Base-by-base conservation (phyloP, 495 filamentous ascomycete genomes). In the Hyphodiscus hymeniophilus region DNA sequence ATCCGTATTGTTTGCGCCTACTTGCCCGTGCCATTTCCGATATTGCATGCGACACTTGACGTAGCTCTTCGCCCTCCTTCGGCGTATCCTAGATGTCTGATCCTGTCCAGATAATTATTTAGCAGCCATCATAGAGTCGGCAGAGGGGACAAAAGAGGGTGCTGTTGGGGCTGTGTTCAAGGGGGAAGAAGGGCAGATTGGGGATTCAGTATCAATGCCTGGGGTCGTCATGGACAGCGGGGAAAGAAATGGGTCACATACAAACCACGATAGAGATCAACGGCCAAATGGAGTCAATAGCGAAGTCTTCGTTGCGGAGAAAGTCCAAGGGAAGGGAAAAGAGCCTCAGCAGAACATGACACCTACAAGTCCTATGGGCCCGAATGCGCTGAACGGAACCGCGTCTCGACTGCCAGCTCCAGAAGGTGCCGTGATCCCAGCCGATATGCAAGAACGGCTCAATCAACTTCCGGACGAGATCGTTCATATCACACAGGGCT, bases 401-500 rank as follows among this genome's bases (percentile, higher is more conserved):
- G 7, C 10, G 13, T 33, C 52, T 10, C 49, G 24, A 30, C 43
- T 38, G 12, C 46, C 34, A 38, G 20, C 38, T 18, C 7, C 7
- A 3, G 16, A 12, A 20, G 38, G 20, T 11, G 20, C 38, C 5
- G n/a, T 43, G 35, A 22, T 40, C 3, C 47, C 48, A 7, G 6
- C 39, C n/a, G 45, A 52, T 32, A n/a, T 55, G 21, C 34, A 54
- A 31, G 39, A 48, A 0, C 51, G 58, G 23, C 65, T 73, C 56
- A 69, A 71, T 43, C 70, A 80, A 21, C 68, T 78, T 1, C 82
- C 82, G 0, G 86, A 87, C 28, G 83, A 91, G 57, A 77, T 97
- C 16, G 66, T 73, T 39, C 89, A 94, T 52, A 85, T 95, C 47
- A 85, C 85, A 0, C 66, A 81, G 46, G 79, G 80, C 22, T 94